Evolutionary conservation across 805 yeast species (phyloP).

Genomic region (Candida vaughaniae): DNA sequence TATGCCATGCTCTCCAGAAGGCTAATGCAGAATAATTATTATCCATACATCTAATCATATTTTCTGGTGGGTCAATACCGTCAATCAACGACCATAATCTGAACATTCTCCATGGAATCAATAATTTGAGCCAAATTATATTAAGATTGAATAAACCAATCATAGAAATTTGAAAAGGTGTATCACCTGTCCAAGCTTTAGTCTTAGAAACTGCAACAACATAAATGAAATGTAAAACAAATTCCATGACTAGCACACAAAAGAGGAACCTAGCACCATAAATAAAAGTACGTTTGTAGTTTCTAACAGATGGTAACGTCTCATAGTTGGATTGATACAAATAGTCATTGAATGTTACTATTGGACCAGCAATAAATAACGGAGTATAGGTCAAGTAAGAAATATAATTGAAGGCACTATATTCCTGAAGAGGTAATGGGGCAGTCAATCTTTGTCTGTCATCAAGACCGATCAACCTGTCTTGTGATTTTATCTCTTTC

Average conservation of each 20-base stretch:
- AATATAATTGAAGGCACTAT: slow-evolving; percentile 62
- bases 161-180: slow-evolving; percentile 94
- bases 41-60: slow-evolving; percentile 94
- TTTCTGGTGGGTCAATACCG: slow-evolving; percentile 94
- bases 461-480: slow-evolving; percentile 25
- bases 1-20: slow-evolving; percentile 99
- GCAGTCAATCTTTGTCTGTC: slow-evolving; percentile 68
- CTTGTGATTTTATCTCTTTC: slow-evolving; percentile 12
- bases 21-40: slow-evolving; percentile 89
- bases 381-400: slow-evolving; percentile 86
- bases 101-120: slow-evolving; percentile 95
- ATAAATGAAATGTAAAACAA: slow-evolving; percentile 80
- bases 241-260: slow-evolving; percentile 86
- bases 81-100: slow-evolving; percentile 92
- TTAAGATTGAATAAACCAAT: slow-evolving; percentile 87
- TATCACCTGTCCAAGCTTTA: slow-evolving; percentile 83
- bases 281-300: slow-evolving; percentile 46
- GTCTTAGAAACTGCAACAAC: slow-evolving; percentile 92
- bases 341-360: slow-evolving; percentile 89
- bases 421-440: slow-evolving; percentile 60
- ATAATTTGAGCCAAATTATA: slow-evolving; percentile 87
- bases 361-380: slow-evolving; percentile 91
- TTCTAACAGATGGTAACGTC: slow-evolving; percentile 54
- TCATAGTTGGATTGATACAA: slow-evolving; percentile 65
- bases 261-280: slow-evolving; percentile 70